Conservation (phyloP, 257 asterid genomes). For the Leonotis leonurus region DNA sequence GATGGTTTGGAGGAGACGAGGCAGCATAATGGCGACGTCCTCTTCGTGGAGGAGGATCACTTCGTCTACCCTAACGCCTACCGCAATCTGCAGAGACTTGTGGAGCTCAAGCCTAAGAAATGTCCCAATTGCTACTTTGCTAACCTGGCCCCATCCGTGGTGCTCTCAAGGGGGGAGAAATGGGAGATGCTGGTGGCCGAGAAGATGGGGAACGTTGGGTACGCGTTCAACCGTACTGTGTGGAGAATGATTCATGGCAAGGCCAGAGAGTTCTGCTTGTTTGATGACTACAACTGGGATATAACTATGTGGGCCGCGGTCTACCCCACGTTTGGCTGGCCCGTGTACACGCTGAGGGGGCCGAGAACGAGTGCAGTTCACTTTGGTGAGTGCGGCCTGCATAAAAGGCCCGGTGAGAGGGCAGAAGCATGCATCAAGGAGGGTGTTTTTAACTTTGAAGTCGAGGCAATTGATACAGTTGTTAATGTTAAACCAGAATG, state of each 20-base stretch:
- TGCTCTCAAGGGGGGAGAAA: conserved; percentile 67
- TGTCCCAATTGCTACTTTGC: conserved; percentile 85
- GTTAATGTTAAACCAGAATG: conserved; percentile 47
- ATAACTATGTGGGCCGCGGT: conserved; percentile 95
- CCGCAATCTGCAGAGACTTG: conserved; percentile 62
- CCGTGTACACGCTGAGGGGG: conserved; percentile 69
- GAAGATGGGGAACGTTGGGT: conserved; percentile 90
- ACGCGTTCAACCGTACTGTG: conserved; percentile 70
- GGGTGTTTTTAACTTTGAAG: conserved; percentile 39
- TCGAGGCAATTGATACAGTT: conserved; percentile 49
- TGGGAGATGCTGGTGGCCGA: conserved; percentile 66
- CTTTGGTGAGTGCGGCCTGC: conserved; percentile 88
- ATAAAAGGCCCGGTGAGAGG: conserved; percentile 66
- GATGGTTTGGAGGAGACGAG: conserved; percentile 75
- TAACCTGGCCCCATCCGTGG: conserved; percentile 79
- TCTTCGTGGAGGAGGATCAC: conserved; percentile 92
- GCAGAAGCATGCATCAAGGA: conserved; percentile 32
- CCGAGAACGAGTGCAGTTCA: conserved; percentile 83
- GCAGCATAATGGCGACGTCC: conserved; percentile 60
- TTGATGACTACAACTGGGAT: conserved; percentile 97
- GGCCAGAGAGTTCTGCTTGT: conserved; percentile 62
- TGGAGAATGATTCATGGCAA: conserved; percentile 78
- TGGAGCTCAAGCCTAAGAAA: conserved; percentile 49
- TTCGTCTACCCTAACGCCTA: conserved; percentile 88
- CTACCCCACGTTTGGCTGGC: conserved; percentile 80